These are phyloP conservation scores for Hymenoscyphus repandus DNA, from an alignment of 2,329 filamentous ascomycete species.

Conservation along the genomic window DNA sequence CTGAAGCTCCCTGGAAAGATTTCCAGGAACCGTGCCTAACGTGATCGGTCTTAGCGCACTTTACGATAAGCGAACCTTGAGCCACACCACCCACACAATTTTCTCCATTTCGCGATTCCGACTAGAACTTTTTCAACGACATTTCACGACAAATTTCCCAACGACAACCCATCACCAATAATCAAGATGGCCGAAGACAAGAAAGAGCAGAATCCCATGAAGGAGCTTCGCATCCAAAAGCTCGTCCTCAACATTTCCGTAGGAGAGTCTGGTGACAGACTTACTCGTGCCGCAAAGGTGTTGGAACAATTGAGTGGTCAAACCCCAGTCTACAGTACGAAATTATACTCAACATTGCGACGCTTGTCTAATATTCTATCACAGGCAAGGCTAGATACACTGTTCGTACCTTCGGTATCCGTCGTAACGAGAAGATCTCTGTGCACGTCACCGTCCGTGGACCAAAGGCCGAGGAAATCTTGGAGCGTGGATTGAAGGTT, in stretches of 20 bases:
- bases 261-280: slow-evolving; percentile 99
- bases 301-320: slow-evolving; percentile 99
- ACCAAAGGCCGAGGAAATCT: slow-evolving; percentile 98
- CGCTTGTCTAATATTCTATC: slow-evolving; percentile 16
- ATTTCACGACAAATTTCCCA: slow-evolving; percentile 10
- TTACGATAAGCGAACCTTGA: slow-evolving; percentile 2
- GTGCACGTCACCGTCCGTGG: slow-evolving; percentile 99
- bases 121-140: slow-evolving; percentile 11
- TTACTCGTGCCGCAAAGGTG: slow-evolving; percentile 99
- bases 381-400: slow-evolving; percentile 99
- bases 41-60: slow-evolving; percentile 7
- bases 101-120: slow-evolving; percentile 6
- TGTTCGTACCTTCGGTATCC: slow-evolving; percentile 99
- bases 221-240: slow-evolving; percentile 99
- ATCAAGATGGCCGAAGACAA: slow-evolving; percentile 62
- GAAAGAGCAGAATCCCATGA: slow-evolving; percentile 97
- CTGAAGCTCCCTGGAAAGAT: slow-evolving; percentile 7
- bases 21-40: slow-evolving; percentile 6
- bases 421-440: slow-evolving; percentile 99
- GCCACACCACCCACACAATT: slow-evolving; percentile 8
- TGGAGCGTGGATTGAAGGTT: slow-evolving; percentile 99
- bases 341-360: slow-evolving; percentile 8
- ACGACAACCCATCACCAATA: slow-evolving; percentile 19
- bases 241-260: slow-evolving; percentile 99
- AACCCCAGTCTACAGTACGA: slow-evolving; percentile 97